Base-by-base conservation (phyloP, 257 asterid genomes). In the Salvia miltiorrhiza region DNA sequence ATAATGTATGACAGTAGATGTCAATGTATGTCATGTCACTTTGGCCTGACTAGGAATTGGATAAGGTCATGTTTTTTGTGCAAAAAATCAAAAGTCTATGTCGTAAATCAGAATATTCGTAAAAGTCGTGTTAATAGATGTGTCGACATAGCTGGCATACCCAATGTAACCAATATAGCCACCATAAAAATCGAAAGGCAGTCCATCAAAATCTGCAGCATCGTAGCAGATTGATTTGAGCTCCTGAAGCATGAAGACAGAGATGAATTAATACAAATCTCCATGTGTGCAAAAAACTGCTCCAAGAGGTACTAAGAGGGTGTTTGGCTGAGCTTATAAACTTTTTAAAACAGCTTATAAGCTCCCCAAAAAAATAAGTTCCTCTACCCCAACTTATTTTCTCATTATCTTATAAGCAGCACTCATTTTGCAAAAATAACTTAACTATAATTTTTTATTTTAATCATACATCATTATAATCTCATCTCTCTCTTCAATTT, bases 121-220 rank as follows among this genome's bases (percentile, higher is more conserved):
- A 9, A 21, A 9, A 21, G 6, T 52, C 33, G 33, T 21, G 17
- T 52, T 23, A 7, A 24, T 12, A 5, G 39, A 54, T 54, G 61
- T 13, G 61, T 54, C 5, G 52, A 45, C 54, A 63, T 54, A 35
- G 48, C 37, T 47, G 49, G 16, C 87, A 44, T 90, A 94, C 97
- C 99, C 99, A 6, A 91, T 79, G 80, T 94, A 94, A 53, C 99
- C 99, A 78, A 94, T 72, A 83, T 83, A 94, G 73, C 99, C 99
- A 72, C 99, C 97, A 43, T 74, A 88, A 73, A 91, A 94, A 47
- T 89, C 97, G 63, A 94, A 94, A 33, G 99, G 99, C 74, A 94
- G 73, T 73, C 93, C 97, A 77, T 94, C 86, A 44, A 83, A 91
- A 77, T 94, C 99, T 26, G 88, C 80, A 45, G 82, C 81, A 72